A percentile compares a stretch with the other conserved stretches of the same genome.
These are phyloP conservation scores for Scolecobasidium constrictum DNA, from an alignment of 2,329 filamentous ascomycete species.

Conservation along the genomic window DNA sequence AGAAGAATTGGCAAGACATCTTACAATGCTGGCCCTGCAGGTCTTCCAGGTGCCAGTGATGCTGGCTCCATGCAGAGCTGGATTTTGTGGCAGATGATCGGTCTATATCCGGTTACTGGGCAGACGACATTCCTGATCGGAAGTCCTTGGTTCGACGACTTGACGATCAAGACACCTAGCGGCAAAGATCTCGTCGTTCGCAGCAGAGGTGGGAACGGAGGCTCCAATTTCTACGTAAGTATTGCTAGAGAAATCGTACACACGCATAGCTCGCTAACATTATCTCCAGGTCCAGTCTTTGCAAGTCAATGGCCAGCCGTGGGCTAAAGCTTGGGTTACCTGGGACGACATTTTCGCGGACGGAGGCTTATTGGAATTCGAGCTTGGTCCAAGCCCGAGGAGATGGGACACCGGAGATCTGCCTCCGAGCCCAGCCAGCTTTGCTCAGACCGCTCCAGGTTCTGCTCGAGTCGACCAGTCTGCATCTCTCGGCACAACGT, in stretches of 20 bases:
- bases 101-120: constrained; percentile 56
- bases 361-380: constrained; percentile 53
- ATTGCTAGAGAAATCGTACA: too few species aligned
- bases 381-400: constrained; percentile 42
- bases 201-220: constrained; percentile 37
- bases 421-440: constrained; percentile 48
- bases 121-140: constrained; percentile 58
- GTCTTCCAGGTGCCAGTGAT: constrained; percentile 60
- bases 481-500: neutral
- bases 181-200: constrained; percentile 46
- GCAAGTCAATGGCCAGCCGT: constrained; percentile 51
- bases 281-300: constrained; percentile 60
- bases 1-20: constrained; percentile 48
- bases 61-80: constrained; percentile 64
- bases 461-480: neutral
- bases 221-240: too few species aligned
- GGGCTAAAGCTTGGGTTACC: constrained; percentile 54
- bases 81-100: constrained; percentile 42
- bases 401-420: constrained; percentile 49
- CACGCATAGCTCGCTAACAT: too few species aligned
- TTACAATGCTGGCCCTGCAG: constrained; percentile 44
- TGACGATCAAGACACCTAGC: constrained; percentile 47
- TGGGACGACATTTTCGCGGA: constrained; percentile 56
- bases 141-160: constrained; percentile 29
- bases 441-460: neutral